A percentile compares a stretch with the other conserved stretches of the same genome.
Conservation (phyloP, 2,329 filamentous ascomycete species). For the Ceratocystis cubensis region DNA sequence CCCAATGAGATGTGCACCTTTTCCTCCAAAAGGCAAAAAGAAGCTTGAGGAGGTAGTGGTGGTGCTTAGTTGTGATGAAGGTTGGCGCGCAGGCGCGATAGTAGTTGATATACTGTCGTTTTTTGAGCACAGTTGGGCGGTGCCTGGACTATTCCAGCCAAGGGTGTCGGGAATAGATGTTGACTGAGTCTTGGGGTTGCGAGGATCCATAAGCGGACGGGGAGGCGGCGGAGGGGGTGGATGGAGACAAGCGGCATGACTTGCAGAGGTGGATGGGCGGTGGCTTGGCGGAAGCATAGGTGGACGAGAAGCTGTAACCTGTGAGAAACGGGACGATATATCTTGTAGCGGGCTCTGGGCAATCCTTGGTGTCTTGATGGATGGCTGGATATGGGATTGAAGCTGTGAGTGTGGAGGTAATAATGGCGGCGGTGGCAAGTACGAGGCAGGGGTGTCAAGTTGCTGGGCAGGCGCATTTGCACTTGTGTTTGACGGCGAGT, state of each 20-base stretch:
- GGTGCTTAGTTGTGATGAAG: slow-evolving; percentile 43
- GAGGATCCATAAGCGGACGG: slow-evolving; percentile 10
- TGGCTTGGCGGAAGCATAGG: not conserved
- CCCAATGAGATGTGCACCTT: slow-evolving; percentile 42
- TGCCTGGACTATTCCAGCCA: slow-evolving; percentile 36
- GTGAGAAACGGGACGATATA: slow-evolving; percentile 32
- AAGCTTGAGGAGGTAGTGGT: slow-evolving; percentile 39
- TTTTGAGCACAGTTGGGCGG: slow-evolving; percentile 24
- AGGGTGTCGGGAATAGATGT: slow-evolving; percentile 44
- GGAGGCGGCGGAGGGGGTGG: not conserved
- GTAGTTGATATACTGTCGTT: slow-evolving; percentile 22
- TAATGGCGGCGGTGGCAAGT: slow-evolving; percentile 29
- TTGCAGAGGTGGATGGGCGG: not conserved
- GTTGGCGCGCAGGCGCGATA: slow-evolving; percentile 37
- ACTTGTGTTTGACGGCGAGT: slow-evolving; percentile 24
- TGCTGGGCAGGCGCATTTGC: slow-evolving; percentile 2
- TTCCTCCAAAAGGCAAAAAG: slow-evolving; percentile 43
- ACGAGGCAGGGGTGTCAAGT: slow-evolving; percentile 23
- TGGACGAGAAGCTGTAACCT: slow-evolving; percentile 11
- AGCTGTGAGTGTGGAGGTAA: slow-evolving; percentile 33
- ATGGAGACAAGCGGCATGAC: not conserved
- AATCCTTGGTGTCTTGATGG: slow-evolving; percentile 20
- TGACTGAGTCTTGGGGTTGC: slow-evolving; percentile 27
- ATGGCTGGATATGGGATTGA: slow-evolving; percentile 30
- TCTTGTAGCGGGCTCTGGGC: slow-evolving; percentile 33